These are phyloP conservation scores for Selaginella tamariscina DNA, from an alignment of 75 land plant species.

Conservation along the genomic window DNA sequence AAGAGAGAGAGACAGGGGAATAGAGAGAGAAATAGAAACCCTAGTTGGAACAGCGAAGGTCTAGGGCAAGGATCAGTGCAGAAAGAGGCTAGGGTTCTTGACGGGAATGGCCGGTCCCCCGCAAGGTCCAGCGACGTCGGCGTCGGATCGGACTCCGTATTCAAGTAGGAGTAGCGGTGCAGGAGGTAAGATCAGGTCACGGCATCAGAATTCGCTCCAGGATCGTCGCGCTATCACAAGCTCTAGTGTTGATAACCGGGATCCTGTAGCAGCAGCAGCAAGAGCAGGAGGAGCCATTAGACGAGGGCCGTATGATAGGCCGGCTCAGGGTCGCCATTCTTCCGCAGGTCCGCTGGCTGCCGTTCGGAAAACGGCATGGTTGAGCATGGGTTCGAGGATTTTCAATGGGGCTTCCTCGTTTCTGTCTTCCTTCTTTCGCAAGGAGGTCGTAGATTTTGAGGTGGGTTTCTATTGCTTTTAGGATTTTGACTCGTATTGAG, in stretches of 20 bases:
- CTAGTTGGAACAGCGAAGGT: not conserved
- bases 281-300: not conserved
- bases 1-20: too few species aligned
- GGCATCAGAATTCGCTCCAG: not conserved
- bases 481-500: too few species aligned
- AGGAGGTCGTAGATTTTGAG: not conserved
- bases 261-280: too few species aligned
- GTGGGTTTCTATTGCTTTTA: too few species aligned
- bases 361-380: not conserved
- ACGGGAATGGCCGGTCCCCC: not conserved
- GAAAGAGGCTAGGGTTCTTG: not conserved
- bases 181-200: not conserved
- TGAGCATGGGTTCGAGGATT: not conserved
- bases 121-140: not conserved
- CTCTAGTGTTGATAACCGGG: too few species aligned
- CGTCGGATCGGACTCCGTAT: not conserved
- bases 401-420: not conserved
- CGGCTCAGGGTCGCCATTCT: not conserved
- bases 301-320: not conserved
- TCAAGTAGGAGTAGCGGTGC: not conserved
- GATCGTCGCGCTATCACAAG: not conserved
- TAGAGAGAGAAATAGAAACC: not conserved
- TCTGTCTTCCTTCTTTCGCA: not conserved
- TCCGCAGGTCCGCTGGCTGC: not conserved
- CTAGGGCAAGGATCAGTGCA: too few species aligned